A percentile compares a stretch with the other conserved stretches of the same genome.
Evolutionary conservation across 2,329 filamentous ascomycete species (phyloP).

Genomic region (Cadophora sp.): DNA sequence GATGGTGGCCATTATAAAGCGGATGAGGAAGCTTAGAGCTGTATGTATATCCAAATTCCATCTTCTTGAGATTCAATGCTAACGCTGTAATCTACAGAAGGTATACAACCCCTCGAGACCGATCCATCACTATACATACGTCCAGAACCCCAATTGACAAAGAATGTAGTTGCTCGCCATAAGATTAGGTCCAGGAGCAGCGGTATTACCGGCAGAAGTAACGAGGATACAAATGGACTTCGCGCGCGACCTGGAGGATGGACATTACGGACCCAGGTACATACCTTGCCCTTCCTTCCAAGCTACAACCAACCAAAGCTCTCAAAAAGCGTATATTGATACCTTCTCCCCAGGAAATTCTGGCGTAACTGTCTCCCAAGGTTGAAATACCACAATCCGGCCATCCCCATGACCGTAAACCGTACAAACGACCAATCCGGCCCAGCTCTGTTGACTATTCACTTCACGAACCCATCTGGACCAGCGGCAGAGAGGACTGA

Average conservation of each 20-base stretch:
- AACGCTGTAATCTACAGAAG: slow-evolving; percentile 47
- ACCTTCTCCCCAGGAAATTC: slow-evolving; percentile 73
- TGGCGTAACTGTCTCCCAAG: slow-evolving; percentile 83
- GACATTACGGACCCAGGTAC: slow-evolving; percentile 77
- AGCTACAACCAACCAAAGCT: background rate
- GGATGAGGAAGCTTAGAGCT: slow-evolving; percentile 76
- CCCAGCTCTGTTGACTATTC: slow-evolving; percentile 69
- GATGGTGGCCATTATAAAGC: slow-evolving; percentile 67
- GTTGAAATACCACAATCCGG: slow-evolving; percentile 93
- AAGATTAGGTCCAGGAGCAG: slow-evolving; percentile 82
- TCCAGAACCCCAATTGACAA: slow-evolving; percentile 35
- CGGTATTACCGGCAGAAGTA: slow-evolving; percentile 78
- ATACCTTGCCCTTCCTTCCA: slow-evolving; percentile 29
- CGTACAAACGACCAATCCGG: slow-evolving; percentile 64
- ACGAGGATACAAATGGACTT: slow-evolving; percentile 79
- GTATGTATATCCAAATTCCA: slow-evolving; percentile 56
- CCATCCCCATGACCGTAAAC: slow-evolving; percentile 81
- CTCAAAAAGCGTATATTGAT: slow-evolving; percentile 41
- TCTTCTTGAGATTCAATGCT: slow-evolving; percentile 27
- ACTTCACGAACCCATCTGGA: slow-evolving; percentile 55
- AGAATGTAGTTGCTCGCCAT: slow-evolving; percentile 71
- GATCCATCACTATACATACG: background rate
- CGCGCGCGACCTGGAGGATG: slow-evolving; percentile 63
- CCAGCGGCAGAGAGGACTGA: slow-evolving; percentile 53
- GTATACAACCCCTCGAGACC: slow-evolving; percentile 45